These are phyloP conservation scores for Trichoderma atroviride DNA, from an alignment of 2,329 filamentous ascomycete species.

Conservation along the genomic window DNA sequence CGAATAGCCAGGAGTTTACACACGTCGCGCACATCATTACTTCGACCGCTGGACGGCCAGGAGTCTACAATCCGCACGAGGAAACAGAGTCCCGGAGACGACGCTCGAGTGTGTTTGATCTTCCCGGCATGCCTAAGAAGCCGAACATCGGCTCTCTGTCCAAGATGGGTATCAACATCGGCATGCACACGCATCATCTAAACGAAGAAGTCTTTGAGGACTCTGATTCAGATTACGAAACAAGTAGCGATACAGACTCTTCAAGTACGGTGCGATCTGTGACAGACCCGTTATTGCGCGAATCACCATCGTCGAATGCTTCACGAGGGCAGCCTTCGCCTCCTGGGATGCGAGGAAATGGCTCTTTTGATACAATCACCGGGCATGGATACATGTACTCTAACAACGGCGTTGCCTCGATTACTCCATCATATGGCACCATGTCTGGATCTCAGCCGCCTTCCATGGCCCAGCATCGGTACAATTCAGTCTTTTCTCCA, in stretches of 20 bases:
- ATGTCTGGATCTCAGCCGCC: slow-evolving; percentile 35
- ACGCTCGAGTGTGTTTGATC: slow-evolving; percentile 57
- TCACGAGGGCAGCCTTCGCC: slow-evolving; percentile 33
- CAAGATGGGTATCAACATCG: slow-evolving; percentile 66
- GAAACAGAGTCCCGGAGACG: slow-evolving; percentile 36
- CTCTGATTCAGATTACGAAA: slow-evolving; percentile 37
- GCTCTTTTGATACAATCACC: slow-evolving; percentile 28
- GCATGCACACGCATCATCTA: slow-evolving; percentile 76
- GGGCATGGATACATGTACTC: slow-evolving; percentile 22
- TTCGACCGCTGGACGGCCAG: slow-evolving; percentile 46
- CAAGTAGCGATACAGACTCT: slow-evolving; percentile 39
- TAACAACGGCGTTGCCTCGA: slow-evolving; percentile 25
- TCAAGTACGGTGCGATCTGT: slow-evolving; percentile 34
- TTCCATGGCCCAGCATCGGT: background rate
- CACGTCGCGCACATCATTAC: slow-evolving; percentile 50
- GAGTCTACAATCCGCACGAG: slow-evolving; percentile 49
- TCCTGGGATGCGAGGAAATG: background rate
- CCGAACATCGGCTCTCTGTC: slow-evolving; percentile 55
- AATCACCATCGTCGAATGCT: slow-evolving; percentile 12
- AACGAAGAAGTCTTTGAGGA: slow-evolving; percentile 61
- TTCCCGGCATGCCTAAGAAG: slow-evolving; percentile 64
- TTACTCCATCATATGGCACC: slow-evolving; percentile 39
- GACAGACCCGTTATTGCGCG: background rate
- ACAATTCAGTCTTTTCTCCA: slow-evolving; percentile 7
- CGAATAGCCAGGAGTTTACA: slow-evolving; percentile 47